phyloP scores from a whole-genome alignment of 495 filamentous ascomycete species.

The Tuber melanosporum region DNA sequence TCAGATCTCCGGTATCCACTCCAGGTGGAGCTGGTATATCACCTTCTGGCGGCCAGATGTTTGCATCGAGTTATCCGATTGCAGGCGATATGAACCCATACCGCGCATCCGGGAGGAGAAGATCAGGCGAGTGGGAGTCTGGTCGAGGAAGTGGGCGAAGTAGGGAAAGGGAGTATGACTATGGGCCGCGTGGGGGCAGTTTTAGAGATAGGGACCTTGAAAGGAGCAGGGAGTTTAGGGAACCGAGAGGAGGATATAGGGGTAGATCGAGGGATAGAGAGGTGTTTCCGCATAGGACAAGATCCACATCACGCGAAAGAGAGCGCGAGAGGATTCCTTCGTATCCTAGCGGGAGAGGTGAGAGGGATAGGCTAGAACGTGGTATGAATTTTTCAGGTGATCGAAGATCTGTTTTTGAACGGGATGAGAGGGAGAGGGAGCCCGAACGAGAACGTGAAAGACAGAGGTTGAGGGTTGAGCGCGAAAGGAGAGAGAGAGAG shows the following conservation, averaged over 20 bases:
- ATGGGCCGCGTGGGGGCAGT: constrained; percentile 24
- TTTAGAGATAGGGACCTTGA: constrained; percentile 37
- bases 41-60: constrained; percentile 31
- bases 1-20: constrained; percentile 34
- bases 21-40: constrained; percentile 29
- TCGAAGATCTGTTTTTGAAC: constrained; percentile 32
- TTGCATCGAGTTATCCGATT: constrained; percentile 28
- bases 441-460: constrained; percentile 21
- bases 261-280: constrained; percentile 32
- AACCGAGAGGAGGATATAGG: constrained; percentile 35
- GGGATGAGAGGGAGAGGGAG: constrained; percentile 34
- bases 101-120: constrained; percentile 28
- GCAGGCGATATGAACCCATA: constrained; percentile 32
- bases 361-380: constrained; percentile 30
- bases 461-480: constrained; percentile 7
- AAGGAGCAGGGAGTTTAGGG: constrained; percentile 32
- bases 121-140: constrained; percentile 39
- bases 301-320: constrained; percentile 37
- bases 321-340: constrained; percentile 21
- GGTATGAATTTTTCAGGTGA: constrained; percentile 31
- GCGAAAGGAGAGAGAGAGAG: constrained; percentile 19
- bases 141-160: constrained; percentile 20
- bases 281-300: constrained; percentile 28
- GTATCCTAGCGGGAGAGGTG: constrained; percentile 26
- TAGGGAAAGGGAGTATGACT: constrained; percentile 19